phyloP scores from a whole-genome alignment of 73 alveolate species.

The Vitrella brassicaformis region DNA sequence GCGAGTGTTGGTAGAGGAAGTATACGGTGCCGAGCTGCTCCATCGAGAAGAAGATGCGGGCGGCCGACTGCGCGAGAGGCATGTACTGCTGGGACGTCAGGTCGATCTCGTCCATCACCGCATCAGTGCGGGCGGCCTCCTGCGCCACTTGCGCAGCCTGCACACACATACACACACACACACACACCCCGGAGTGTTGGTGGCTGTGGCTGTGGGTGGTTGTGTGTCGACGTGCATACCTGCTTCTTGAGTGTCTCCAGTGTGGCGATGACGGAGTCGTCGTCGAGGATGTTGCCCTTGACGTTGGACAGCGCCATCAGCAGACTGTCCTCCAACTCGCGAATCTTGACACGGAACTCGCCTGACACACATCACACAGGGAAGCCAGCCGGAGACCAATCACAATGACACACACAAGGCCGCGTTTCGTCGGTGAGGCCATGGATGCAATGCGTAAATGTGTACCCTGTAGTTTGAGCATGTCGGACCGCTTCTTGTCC shows the following conservation, averaged over 20 bases:
- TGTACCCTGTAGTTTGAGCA: constrained; percentile 84
- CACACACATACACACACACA: too few species aligned
- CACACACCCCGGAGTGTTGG: too few species aligned
- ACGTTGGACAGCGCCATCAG: constrained; percentile 83
- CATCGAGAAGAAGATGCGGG: constrained; percentile 85
- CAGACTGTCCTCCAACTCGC: constrained; percentile 85
- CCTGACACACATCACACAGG: constrained; percentile 9
- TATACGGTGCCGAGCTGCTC: constrained; percentile 62
- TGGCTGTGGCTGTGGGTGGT: too few species aligned
- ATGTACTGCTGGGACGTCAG: constrained; percentile 68
- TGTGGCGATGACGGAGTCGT: constrained; percentile 79
- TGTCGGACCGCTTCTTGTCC: constrained; percentile 77
- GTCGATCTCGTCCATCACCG: constrained; percentile 81
- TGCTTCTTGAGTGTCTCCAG: constrained; percentile 92
- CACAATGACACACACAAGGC: too few species aligned
- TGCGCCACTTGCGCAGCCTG: not conserved
- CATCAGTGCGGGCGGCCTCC: constrained; percentile 81
- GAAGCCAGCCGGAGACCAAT: too few species aligned
- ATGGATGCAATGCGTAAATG: too few species aligned
- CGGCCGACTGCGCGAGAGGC: constrained; percentile 76
- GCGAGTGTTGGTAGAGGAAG: constrained; percentile 68
- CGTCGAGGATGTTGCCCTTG: constrained; percentile 92
- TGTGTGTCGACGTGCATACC: too few species aligned
- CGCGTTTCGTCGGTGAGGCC: too few species aligned
- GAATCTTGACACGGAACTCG: constrained; percentile 59